Evolutionary conservation across 495 filamentous ascomycete genomes (phyloP).

Genomic region (Daldinia loculata): DNA sequence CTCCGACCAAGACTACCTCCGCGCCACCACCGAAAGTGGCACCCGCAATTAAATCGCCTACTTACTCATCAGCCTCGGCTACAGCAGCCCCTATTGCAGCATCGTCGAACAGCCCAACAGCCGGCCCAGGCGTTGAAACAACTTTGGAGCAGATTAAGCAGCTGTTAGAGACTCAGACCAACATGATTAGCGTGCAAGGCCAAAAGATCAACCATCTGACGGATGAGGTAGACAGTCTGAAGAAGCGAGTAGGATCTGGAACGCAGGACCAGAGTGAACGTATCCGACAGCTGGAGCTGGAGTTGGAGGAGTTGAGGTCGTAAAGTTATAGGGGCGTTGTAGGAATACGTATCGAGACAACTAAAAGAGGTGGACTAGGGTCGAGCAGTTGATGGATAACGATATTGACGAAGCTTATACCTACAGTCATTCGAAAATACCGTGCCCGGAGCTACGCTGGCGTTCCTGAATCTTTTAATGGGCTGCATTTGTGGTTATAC

Average conservation of each 20-base stretch:
- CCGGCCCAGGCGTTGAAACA: constrained; percentile 48
- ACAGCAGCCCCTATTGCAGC: constrained; percentile 29
- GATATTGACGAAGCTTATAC: constrained; percentile 41
- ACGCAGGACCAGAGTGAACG: constrained; percentile 71
- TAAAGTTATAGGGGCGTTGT: constrained; percentile 28
- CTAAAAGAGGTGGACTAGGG: constrained; percentile 18
- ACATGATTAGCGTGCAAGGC: constrained; percentile 63
- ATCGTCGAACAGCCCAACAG: constrained; percentile 26
- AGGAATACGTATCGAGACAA: constrained; percentile 25
- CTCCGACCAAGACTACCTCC: constrained; percentile 49
- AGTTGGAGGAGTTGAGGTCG: constrained; percentile 65
- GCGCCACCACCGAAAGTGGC: constrained; percentile 47
- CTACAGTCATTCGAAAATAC: constrained; percentile 33
- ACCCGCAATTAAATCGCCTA: constrained; percentile 46
- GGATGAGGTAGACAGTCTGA: constrained; percentile 74
- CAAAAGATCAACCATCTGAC: constrained; percentile 71
- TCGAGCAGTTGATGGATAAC: constrained; percentile 38
- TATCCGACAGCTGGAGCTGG: constrained; percentile 73
- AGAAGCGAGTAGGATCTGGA: constrained; percentile 67
- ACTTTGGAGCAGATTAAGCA: constrained; percentile 70
- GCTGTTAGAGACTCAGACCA: constrained; percentile 68
- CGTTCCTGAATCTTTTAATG: constrained; percentile 16
- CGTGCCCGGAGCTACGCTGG: constrained; percentile 22
- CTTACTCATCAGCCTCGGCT: constrained; percentile 35
- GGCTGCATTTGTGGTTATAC: constrained; percentile 26